Base-by-base conservation (phyloP, 2,329 filamentous ascomycete genomes). In the Penicillium capsulatum region DNA sequence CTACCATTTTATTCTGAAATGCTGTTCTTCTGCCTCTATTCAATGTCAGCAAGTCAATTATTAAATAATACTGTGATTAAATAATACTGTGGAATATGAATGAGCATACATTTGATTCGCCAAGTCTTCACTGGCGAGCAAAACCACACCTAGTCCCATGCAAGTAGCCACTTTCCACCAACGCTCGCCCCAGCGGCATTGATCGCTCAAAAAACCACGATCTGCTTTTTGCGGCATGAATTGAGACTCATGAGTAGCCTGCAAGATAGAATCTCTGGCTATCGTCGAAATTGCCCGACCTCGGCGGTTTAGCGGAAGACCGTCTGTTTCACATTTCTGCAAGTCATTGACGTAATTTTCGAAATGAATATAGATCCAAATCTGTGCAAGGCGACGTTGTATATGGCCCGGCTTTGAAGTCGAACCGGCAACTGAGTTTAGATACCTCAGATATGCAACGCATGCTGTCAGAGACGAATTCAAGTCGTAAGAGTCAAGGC, bases 1-100 rank as follows among this genome's bases (percentile, higher is more conserved):
- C 35, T 43, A 43, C 36, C n/a, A 43, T 43, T 32, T 39, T 36
- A 33, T 36, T 39, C 36, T 36, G 19, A 32, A 43, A 43, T 27
- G 14, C 40, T 29, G 27, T 43, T 34, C 31, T 28, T 39, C 20
- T 39, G 5, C 40, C 40, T 43, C 40, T 39, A 22, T 28, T 36
- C 13, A 17, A 36, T 39, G 35, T 43, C n/a, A 43, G 40, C 19
- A 39, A 35, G 16, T 36, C 17, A 38, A 33, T 17, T n/a, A 33
- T 33, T 36, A 36, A 15, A 32, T 8, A 31, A 27, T 32, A 26
- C 34, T 22, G n/a, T n/a, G n/a, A n/a, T n/a, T n/a, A n/a, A n/a
- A n/a, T n/a, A n/a, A n/a, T n/a, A n/a, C n/a, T n/a, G n/a, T n/a
- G n/a, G n/a, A n/a, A n/a, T n/a, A n/a, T n/a, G n/a, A n/a, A n/a